Base-by-base conservation (phyloP, 257 asterid species). In the Eucommia ulmoides region DNA sequence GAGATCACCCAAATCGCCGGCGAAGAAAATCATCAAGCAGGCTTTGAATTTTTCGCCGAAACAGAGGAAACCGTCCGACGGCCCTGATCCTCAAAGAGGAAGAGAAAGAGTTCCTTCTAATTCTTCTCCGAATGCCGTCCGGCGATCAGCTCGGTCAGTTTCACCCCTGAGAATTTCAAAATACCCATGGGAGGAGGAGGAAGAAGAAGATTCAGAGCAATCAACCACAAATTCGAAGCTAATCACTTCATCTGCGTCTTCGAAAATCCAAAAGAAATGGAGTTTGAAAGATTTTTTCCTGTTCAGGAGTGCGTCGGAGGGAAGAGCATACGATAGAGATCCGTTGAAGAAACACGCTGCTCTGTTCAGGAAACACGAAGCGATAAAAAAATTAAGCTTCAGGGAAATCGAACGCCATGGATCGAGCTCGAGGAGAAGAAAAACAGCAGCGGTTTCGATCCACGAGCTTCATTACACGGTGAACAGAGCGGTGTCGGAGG, bases 401-500 rank as follows among this genome's bases (percentile, higher is more conserved):
- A 54, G 59, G 58, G 62, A 51, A 16, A 33, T 33, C 46, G 63
- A 62, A 0, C 51, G 38, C 15, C 25, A 29, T 26, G 42, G 58
- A 15, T 22, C 60, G 21, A 80, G 62, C 21, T 68, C 82, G 11
- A 57, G 61, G 44, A 59, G 70, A 45, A 73, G 67, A 17, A 70
- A 67, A 11, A 66, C 38, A 6, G 70, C 71, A 23, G 68, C 59
- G 51, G 74, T 79, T 41, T 84, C 95, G 23, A 82, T 93, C 19
- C 95, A 84, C 44, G 95, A 84, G 60, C 38, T 70, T 62, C 95
- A 84, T 65, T 81, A 84, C 52, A 79, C 77, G 0, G 22, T 58
- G 51, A 84, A 84, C 70, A 75, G 88, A 55, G 95, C 91, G 51
- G 81, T 63, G 70, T 76, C 89, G 0, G 77, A 77, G 44, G 84